These are phyloP conservation scores for Solanum ossicruentum DNA, from an alignment of 257 asterid species.

Conservation along the genomic window DNA sequence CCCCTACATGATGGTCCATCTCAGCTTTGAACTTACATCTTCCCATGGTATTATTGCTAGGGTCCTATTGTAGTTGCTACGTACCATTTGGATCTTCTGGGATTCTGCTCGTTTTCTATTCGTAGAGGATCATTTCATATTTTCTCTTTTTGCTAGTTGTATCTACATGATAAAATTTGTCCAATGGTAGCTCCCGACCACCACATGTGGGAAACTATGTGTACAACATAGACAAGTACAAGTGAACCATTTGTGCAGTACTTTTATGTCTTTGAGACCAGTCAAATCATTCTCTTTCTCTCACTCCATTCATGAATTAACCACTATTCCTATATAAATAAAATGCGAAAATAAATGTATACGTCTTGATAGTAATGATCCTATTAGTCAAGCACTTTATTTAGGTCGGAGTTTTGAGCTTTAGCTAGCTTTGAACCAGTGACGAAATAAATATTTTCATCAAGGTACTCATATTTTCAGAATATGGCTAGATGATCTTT, in stretches of 20 bases:
- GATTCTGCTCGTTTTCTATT: background rate
- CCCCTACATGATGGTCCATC: background rate
- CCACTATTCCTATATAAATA: background rate
- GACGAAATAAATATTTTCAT: too few species aligned
- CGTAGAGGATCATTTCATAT: background rate
- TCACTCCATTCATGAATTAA: background rate
- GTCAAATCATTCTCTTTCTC: background rate
- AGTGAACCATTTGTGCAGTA: background rate
- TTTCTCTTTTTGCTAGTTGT: background rate
- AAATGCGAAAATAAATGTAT: too few species aligned
- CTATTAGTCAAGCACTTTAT: background rate
- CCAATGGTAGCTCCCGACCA: background rate
- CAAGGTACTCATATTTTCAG: too few species aligned
- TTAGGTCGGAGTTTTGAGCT: background rate
- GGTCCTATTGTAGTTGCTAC: background rate
- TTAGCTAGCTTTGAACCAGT: background rate
- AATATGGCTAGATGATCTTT: too few species aligned
- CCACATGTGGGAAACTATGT: background rate
- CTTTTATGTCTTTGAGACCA: background rate
- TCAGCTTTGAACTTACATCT: background rate
- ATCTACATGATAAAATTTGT: background rate
- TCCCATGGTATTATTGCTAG: background rate
- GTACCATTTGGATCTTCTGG: background rate
- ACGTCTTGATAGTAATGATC: background rate
- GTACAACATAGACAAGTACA: background rate